Percentiles rank a stretch among this genome's conserved stretches.
These are phyloP conservation scores for Myriosclerotinia duriaeana DNA, from an alignment of 2,329 filamentous ascomycete genomes.

Conservation along the genomic window DNA sequence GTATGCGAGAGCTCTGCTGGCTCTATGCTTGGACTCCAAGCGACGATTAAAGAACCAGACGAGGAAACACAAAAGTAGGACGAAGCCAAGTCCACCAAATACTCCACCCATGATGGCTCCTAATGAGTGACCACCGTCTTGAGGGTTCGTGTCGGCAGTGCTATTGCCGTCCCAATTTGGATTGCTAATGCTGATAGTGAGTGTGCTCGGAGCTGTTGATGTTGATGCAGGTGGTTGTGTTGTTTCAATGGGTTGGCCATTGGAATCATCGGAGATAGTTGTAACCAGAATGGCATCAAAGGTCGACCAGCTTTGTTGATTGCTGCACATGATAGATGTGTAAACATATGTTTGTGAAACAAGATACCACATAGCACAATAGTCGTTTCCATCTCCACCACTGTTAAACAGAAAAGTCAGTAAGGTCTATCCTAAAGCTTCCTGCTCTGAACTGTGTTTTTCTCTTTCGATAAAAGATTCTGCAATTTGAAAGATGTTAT, in stretches of 20 bases:
- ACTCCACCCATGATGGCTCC: slow-evolving; percentile 6
- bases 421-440: not conserved
- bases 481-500: not conserved
- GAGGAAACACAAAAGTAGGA: not conserved
- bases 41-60: not conserved
- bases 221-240: not conserved
- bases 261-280: not conserved
- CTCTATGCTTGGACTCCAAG: not conserved
- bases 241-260: not conserved
- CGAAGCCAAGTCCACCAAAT: slow-evolving; percentile 1
- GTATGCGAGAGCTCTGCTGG: slow-evolving; percentile 16
- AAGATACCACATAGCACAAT: slow-evolving; percentile 17
- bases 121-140: not conserved
- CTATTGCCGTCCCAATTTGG: not conserved
- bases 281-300: not conserved
- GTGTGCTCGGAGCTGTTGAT: not conserved
- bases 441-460: not conserved
- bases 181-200: not conserved
- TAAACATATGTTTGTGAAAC: slow-evolving; percentile 1
- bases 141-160: not conserved
- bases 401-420: not conserved
- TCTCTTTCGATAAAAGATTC: not conserved
- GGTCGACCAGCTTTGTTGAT: not conserved
- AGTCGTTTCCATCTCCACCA: not conserved
- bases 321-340: slow-evolving; percentile 12